A percentile compares a stretch with the other conserved stretches of the same genome.
phyloP scores from a whole-genome alignment of 441 rosid species.

The Kokia cookei region DNA sequence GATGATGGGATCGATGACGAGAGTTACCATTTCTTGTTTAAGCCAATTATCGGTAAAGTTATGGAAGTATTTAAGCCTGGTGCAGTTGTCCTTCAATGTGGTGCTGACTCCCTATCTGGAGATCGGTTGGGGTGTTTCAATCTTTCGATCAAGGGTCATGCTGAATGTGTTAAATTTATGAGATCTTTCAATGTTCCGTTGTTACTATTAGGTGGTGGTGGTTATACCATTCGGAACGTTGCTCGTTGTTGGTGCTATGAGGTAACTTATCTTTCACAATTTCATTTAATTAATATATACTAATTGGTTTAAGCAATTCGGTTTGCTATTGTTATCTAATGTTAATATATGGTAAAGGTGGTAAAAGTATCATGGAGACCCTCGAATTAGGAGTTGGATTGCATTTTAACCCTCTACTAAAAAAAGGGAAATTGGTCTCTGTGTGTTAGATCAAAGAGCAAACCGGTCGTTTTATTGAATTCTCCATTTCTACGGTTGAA shows the following conservation, averaged over 20 bases:
- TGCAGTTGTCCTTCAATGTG: constrained; percentile 72
- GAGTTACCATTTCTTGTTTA: constrained; percentile 69
- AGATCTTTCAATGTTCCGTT: constrained; percentile 77
- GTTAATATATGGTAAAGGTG: neutral
- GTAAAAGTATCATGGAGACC: neutral
- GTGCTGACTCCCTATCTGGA: constrained; percentile 76
- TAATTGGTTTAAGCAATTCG: neutral
- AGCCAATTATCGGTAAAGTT: constrained; percentile 67
- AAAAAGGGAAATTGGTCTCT: too few relatives aligned
- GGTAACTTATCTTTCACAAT: constrained; percentile 28
- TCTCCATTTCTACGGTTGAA: too few relatives aligned
- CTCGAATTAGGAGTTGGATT: too few relatives aligned
- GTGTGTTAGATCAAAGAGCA: too few relatives aligned
- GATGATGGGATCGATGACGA: constrained; percentile 81
- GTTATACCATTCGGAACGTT: constrained; percentile 73
- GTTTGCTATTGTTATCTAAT: neutral
- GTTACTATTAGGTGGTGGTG: constrained; percentile 74
- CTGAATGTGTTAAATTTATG: constrained; percentile 74
- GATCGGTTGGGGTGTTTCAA: constrained; percentile 30
- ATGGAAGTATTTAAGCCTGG: constrained; percentile 76
- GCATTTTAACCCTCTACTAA: too few relatives aligned
- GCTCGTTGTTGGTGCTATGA: constrained; percentile 89
- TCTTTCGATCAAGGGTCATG: constrained; percentile 55
- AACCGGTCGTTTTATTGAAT: too few relatives aligned
- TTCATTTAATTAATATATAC: neutral